Base-by-base conservation (phyloP, 2,329 filamentous ascomycete species). In the Aspergillus pseudotamarii region DNA sequence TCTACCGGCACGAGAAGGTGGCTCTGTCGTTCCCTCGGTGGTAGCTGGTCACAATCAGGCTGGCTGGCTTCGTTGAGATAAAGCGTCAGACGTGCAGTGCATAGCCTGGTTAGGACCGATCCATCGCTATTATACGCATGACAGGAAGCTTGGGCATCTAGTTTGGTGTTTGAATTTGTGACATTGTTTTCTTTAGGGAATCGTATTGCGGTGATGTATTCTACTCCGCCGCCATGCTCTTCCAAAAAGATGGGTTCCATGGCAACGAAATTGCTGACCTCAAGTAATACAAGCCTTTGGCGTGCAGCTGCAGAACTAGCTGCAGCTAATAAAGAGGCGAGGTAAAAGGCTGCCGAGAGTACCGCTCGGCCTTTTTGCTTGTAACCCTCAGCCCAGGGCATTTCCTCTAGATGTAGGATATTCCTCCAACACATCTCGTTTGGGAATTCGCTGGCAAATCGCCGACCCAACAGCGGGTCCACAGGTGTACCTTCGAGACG, bases 391-490 rank as follows among this genome's bases (percentile, higher is more conserved):
- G 14, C 11, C 54, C 54, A 57, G 5, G 54, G 36, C n/a, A 57
- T 23, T 3, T 57, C 11, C 12, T 43, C 21, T 9, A 41, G 14
- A 5, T 43, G 21, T 4, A 57, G 32, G 2, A 57, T 57, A 45
- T 57, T 57, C 6, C 36, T 43, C 54, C 54, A 41, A 11, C n/a
- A 5, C 14, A 57, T 21, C 23, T 57, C 36, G 36, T 43, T 57
- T 10, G 6, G 3, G 28, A 57, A 23, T 11, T 43, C 36, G 12
- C 4, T 30, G 1, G 21, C 16, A 23, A 5, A 45, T 30, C 14
- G 54, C 2, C 54, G 54, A 32, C 59, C 59, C 6, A 61, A 12
- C 23, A 61, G 41, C 16, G 41, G 38, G 23, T 61, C 43, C 26
- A 28, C 12, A 5, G 26, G 19, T 2, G 9, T 30, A 8, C 28